These are phyloP conservation scores for Hebeloma cylindrosporum DNA, from an alignment of 768 basidiomycete species.

Conservation along the genomic window DNA sequence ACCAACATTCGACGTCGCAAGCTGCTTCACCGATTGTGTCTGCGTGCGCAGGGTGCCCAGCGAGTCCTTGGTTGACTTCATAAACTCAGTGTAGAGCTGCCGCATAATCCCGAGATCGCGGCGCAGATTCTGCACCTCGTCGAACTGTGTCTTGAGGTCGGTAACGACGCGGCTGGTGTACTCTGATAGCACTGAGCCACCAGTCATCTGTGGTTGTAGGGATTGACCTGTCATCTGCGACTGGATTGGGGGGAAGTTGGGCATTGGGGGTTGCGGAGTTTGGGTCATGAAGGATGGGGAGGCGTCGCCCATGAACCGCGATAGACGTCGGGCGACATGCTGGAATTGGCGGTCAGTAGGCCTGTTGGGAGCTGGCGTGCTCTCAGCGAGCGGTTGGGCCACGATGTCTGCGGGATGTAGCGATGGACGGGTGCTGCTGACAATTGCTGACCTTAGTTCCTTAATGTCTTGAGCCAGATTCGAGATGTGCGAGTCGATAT, in stretches of 20 bases:
- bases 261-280: constrained; percentile 20
- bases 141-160: constrained; percentile 90
- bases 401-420: constrained; percentile 46
- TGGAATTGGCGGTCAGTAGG: constrained; percentile 78
- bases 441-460: constrained; percentile 73
- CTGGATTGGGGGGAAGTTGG: constrained; percentile 38
- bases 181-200: constrained; percentile 71
- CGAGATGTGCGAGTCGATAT: constrained; percentile 91
- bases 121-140: constrained; percentile 92
- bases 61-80: constrained; percentile 87
- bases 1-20: constrained; percentile 79
- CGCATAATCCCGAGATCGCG: constrained; percentile 92
- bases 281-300: constrained; percentile 26
- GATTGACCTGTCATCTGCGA: constrained; percentile 70
- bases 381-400: constrained; percentile 60
- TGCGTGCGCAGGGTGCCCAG: constrained; percentile 77
- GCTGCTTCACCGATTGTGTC: constrained; percentile 83
- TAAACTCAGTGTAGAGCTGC: constrained; percentile 93
- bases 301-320: constrained; percentile 60
- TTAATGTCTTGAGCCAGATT: constrained; percentile 85
- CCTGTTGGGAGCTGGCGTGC: constrained; percentile 62
- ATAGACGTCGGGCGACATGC: constrained; percentile 69
- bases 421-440: constrained; percentile 51
- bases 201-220: constrained; percentile 71
- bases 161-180: constrained; percentile 71